Evolutionary conservation across 2,329 filamentous ascomycete species (phyloP).

Genomic region (Metarhizium anisopliae): DNA sequence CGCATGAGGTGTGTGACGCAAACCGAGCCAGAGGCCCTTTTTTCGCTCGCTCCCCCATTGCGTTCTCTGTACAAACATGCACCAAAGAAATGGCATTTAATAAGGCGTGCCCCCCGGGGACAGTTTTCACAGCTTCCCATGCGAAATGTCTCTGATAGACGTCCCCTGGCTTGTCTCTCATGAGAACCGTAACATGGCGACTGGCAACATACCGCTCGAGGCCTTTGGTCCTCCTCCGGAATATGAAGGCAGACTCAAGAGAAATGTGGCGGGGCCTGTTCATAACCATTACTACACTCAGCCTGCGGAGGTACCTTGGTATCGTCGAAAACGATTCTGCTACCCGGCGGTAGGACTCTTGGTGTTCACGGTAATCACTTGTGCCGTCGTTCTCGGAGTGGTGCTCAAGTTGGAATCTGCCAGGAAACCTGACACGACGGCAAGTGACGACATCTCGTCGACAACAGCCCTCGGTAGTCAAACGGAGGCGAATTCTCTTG

Average conservation of each 20-base stretch:
- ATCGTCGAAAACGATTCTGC: slow-evolving; percentile 8
- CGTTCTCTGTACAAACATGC: no score
- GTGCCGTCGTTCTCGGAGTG: slow-evolving; percentile 9
- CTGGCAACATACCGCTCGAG: slow-evolving; percentile 1
- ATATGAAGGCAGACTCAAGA: not conserved
- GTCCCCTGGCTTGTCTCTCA: not conserved
- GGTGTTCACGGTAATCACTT: slow-evolving; percentile 4
- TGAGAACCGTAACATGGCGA: not conserved
- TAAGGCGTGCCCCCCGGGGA: not conserved
- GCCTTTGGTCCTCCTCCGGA: not conserved
- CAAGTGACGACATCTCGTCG: not conserved
- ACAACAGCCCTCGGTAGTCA: not conserved
- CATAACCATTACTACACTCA: slow-evolving; percentile 12
- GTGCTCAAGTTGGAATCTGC: slow-evolving; percentile 8
- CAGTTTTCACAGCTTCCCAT: not conserved
- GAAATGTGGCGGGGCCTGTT: not conserved
- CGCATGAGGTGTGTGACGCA: slow-evolving; percentile 2
- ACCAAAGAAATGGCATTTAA: not conserved
- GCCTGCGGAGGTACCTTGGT: slow-evolving; percentile 6
- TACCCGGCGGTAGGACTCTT: slow-evolving; percentile 5
- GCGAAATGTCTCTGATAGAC: not conserved
- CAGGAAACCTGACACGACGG: not conserved
- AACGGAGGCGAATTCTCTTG: not conserved
- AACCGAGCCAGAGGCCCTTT: not conserved
- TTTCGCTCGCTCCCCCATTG: no score